Evolutionary conservation across 371 early-diverging fungal genomes (phyloP), one percentile per base, ranked within the genome.

Genomic region (Enterospora canceri): DNA sequence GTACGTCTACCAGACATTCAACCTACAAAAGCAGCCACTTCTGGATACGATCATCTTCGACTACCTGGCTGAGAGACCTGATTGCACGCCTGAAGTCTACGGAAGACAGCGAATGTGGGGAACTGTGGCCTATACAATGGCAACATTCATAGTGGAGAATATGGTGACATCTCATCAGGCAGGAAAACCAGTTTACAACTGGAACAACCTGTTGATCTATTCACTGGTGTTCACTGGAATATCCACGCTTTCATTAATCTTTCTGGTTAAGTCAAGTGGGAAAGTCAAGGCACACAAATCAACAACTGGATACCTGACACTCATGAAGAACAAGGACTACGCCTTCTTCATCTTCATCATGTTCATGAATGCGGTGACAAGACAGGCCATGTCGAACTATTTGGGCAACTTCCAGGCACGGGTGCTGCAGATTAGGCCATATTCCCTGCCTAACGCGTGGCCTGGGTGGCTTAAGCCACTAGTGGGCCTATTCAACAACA

Each of bases 281-380:
- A 53, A n/a, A 8, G 61, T 24, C 3, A 40, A 18, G n/a, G 58
- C 61, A 26, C 53, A 31, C 16, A 59, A 65, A 35, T 69, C 57
- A 1, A 34, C 32, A 33, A 56, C 72, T 28, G 74, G 71, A 49
- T 65, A 73, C 49, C 12, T 24, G 28, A 64, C 68, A 47, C 60
- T 78, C n/a, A 23, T 76, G 12, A 66, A 54, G 30, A 76, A 76
- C 55, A 57, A 34, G 40, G 71, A 75, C 18, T 82, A 78, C 54
- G 54, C 80, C 53, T 80, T 82, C 55, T 82, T 82, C 58, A 66
- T 80, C 24, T 54, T 80, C 33, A 79, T 82, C 28, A 82, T 82
- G 63, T 61, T 82, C n/a, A 34, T 80, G 23, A 82, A 82, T 67
- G 82, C 79, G 28, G 57, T 82, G 21, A 76, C 80, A 12, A 35